Conservation (phyloP, 2,329 filamentous ascomycete genomes). For the Dothideomycetes sp. region DNA sequence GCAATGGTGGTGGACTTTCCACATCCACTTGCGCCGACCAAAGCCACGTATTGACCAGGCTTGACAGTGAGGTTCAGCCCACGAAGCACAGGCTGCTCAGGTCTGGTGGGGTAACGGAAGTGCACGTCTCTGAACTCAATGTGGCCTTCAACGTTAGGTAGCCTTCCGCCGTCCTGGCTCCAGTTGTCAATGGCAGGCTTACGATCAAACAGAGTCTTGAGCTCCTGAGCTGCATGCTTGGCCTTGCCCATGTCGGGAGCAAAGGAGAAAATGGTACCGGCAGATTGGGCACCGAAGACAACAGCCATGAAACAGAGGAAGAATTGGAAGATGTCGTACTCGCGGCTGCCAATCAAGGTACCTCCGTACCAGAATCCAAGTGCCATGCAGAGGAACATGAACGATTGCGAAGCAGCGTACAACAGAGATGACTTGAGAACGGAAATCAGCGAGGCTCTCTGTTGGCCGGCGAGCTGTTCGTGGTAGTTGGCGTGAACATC, state of each 20-base stretch:
- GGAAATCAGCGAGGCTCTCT: slow-evolving; percentile 56
- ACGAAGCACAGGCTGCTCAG: slow-evolving; percentile 82
- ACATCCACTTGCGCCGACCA: slow-evolving; percentile 89
- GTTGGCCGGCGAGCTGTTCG: slow-evolving; percentile 53
- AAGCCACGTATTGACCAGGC: slow-evolving; percentile 72
- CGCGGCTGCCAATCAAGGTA: slow-evolving; percentile 55
- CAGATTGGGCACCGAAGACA: slow-evolving; percentile 86
- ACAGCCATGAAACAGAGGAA: slow-evolving; percentile 83
- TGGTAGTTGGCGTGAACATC: slow-evolving; percentile 70
- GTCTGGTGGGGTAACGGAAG: slow-evolving; percentile 85
- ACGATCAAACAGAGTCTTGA: slow-evolving; percentile 76
- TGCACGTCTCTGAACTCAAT: slow-evolving; percentile 89
- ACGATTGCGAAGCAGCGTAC: slow-evolving; percentile 74
- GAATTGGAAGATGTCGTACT: slow-evolving; percentile 77
- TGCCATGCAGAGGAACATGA: slow-evolving; percentile 74
- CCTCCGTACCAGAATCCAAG: slow-evolving; percentile 92
- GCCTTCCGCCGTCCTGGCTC: slow-evolving; percentile 54
- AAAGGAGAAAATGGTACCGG: slow-evolving; percentile 80
- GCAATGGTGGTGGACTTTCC: slow-evolving; percentile 92
- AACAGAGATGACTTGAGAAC: slow-evolving; percentile 66
- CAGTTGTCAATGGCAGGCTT: slow-evolving; percentile 74
- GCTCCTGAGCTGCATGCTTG: slow-evolving; percentile 66
- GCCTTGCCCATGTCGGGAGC: slow-evolving; percentile 91
- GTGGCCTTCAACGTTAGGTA: slow-evolving; percentile 58
- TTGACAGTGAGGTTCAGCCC: slow-evolving; percentile 65